Base-by-base conservation (phyloP, 768 basidiomycete species). In the Atractiella rhizophila region DNA sequence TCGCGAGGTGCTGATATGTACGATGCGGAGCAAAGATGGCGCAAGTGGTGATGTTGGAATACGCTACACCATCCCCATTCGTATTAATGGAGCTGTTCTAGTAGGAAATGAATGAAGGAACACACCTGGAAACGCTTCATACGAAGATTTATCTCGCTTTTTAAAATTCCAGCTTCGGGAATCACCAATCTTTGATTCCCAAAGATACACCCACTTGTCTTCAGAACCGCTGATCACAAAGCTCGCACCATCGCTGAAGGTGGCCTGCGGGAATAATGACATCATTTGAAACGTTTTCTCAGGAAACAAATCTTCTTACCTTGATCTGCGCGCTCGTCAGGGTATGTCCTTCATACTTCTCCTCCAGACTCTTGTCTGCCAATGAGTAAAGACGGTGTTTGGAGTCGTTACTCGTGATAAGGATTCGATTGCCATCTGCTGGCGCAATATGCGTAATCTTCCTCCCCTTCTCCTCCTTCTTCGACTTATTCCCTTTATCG, bases 401-500 rank as follows among this genome's bases (percentile, higher is more conserved):
- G 12, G 50, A 50, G 35, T 55, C 55, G 42, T 56, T 56, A 25
- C 45, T 50, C 18, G 55, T 50, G 25, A 54, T 45, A 18, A 56
- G 50, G 11, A 56, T 33, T 1, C 51, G 40, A 19, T 54, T 50
- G 28, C 43, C 44, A 25, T 32, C 39, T 6, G 40, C 19, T 32
- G 32, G 32, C 18, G 39, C 35, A 31, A 54, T 37, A 3, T 42
- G 46, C 7, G 55, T 56, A 42, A 56, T 51, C 37, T 56, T 56
- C 39, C 48, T 45, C 16, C 55, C 55, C 32, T 51, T 52, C 9
- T 43, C 29, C 31, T 54, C 49, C 42, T 56, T 52, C 20, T n/a
- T n/a, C n/a, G n/a, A n/a, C 12, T 26, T 1, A 4, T n/a, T n/a
- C n/a, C n/a, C n/a, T n/a, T n/a, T n/a, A n/a, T n/a, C n/a, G 16